Conservation (phyloP, 1,284 basidiomycete species). For the Jaminaea rosea region DNA sequence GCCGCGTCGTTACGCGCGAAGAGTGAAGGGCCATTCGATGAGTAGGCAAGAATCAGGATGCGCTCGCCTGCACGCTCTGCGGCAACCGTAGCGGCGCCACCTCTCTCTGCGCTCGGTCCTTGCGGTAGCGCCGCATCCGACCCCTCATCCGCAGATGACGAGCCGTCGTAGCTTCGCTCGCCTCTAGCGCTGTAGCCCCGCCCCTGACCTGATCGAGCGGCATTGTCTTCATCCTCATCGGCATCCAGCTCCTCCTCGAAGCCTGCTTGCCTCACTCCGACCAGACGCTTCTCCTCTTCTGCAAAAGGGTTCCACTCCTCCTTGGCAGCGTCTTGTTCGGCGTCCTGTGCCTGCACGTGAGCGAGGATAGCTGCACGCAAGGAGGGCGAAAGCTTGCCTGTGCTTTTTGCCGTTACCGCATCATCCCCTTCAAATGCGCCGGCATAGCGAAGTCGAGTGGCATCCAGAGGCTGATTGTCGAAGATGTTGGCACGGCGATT, state of each 20-base stretch:
- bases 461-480: background rate
- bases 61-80: conserved; percentile 1
- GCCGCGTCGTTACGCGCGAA: background rate
- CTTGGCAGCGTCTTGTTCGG: background rate
- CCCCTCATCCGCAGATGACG: too few species aligned
- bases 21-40: background rate
- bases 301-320: background rate
- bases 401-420: background rate
- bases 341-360: background rate
- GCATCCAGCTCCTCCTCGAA: conserved; percentile 8
- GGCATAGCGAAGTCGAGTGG: background rate
- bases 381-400: background rate
- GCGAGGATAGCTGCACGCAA: background rate
- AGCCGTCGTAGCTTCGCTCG: too few species aligned
- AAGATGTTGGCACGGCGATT: background rate
- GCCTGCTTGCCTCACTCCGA: conserved; percentile 4
- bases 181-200: too few species aligned
- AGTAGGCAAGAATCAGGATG: conserved; percentile 2
- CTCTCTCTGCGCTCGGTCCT: background rate
- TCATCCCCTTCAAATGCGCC: background rate
- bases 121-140: too few species aligned
- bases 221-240: background rate
- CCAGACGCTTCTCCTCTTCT: background rate
- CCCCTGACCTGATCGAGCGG: background rate
- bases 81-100: background rate